Conservation (phyloP, 495 filamentous ascomycete species). For the Staphylotrichum tortipilum region DNA sequence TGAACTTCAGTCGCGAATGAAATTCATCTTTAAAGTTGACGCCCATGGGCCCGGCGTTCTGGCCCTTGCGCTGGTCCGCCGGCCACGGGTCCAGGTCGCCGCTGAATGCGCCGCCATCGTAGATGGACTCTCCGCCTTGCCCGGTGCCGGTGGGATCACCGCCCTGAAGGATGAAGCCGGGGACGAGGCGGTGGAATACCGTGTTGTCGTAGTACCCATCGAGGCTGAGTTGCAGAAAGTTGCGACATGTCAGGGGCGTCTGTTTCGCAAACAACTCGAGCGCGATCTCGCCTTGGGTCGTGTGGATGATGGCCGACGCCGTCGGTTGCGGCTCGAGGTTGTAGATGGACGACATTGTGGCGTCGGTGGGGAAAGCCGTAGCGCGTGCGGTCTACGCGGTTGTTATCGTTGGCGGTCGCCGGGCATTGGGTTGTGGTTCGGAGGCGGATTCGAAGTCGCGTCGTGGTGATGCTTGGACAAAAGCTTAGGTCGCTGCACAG, state of each 20-base stretch:
- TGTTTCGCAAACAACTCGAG: constrained; percentile 93
- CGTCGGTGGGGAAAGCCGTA: no score
- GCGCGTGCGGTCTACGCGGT: neutral
- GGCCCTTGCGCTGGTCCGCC: constrained; percentile 53
- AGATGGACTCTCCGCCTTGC: constrained; percentile 82
- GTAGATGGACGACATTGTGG: constrained; percentile 74
- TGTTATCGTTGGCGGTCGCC: neutral
- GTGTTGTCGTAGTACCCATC: constrained; percentile 92
- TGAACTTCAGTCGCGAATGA: constrained; percentile 86
- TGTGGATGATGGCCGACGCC: constrained; percentile 81
- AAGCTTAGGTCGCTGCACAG: no score
- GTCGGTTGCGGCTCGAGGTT: constrained; percentile 90
- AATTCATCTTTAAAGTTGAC: constrained; percentile 80
- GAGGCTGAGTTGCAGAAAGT: constrained; percentile 90
- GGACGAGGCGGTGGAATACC: constrained; percentile 85
- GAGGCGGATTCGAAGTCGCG: neutral
- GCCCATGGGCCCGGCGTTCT: constrained; percentile 43
- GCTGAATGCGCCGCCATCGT: constrained; percentile 72
- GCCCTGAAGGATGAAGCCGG: constrained; percentile 88
- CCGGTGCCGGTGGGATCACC: constrained; percentile 81
- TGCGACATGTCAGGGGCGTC: constrained; percentile 80
- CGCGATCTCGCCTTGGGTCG: constrained; percentile 76
- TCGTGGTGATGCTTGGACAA: neutral
- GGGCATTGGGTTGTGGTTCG: neutral
- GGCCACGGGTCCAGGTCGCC: constrained; percentile 51